phyloP scores from a whole-genome alignment of 73 alveolate genomes.

The Breviolum minutum region DNA sequence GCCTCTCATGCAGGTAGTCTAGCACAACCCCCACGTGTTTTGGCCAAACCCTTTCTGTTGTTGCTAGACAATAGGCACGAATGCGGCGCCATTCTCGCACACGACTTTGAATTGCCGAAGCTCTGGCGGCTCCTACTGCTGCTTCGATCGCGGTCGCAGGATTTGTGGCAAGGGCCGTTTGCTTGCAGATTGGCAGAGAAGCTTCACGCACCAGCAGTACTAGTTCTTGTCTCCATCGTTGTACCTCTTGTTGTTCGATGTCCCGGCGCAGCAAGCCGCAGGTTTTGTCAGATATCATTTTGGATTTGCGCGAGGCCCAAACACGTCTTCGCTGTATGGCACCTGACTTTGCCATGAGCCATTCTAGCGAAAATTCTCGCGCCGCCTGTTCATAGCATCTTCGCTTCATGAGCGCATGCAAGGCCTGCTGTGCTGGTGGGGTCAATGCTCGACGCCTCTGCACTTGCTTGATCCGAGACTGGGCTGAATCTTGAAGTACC shows the following conservation, averaged over 20 bases:
- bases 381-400: too few relatives aligned
- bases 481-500: too few relatives aligned
- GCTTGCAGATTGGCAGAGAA: neutral
- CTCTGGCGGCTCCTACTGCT: conserved; percentile 10
- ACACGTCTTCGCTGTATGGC: neutral
- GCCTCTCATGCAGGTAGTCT: conserved; percentile 12
- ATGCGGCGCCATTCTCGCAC: conserved; percentile 14
- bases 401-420: too few relatives aligned
- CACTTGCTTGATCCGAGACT: too few relatives aligned
- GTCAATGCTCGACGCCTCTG: too few relatives aligned
- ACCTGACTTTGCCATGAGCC: neutral
- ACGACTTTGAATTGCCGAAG: neutral
- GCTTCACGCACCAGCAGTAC: neutral
- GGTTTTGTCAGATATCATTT: neutral
- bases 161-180: neutral
- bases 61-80: neutral
- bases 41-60: neutral
- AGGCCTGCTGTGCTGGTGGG: too few relatives aligned
- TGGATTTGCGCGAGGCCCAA: neutral
- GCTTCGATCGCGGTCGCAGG: neutral
- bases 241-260: neutral
- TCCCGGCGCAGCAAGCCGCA: neutral
- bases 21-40: conserved; percentile 9
- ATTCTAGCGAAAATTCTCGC: too few relatives aligned
- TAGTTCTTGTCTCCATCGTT: neutral